A percentile compares a stretch with the other conserved stretches of the same genome.
Evolutionary conservation across 805 yeast genomes (phyloP).

Genomic region (Saturnispora mendoncae): DNA sequence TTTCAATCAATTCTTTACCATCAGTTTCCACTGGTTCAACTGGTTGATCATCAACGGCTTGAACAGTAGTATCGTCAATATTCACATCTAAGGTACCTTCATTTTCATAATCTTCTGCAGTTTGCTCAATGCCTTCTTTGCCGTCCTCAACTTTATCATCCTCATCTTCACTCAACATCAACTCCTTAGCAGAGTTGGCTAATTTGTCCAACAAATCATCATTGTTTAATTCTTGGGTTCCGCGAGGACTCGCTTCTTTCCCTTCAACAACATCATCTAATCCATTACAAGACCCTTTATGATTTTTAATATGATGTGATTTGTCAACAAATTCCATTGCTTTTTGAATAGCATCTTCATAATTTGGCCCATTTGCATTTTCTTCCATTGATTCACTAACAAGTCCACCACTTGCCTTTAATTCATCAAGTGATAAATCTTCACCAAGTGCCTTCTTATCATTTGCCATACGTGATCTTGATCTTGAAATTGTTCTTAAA

Average conservation of each 20-base stretch:
- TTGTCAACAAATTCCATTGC: slow-evolving; percentile 32
- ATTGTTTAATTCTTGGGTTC: slow-evolving; percentile 4
- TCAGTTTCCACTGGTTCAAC: background rate
- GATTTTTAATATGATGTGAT: slow-evolving; percentile 18
- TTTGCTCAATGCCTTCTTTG: slow-evolving; percentile 2
- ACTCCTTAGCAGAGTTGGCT: slow-evolving; percentile 13
- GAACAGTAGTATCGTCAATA: background rate
- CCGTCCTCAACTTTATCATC: slow-evolving; percentile 14
- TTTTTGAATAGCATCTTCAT: slow-evolving; percentile 41
- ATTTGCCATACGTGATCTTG: slow-evolving; percentile 43
- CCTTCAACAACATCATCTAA: slow-evolving; percentile 16
- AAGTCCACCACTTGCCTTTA: slow-evolving; percentile 51
- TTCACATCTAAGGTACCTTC: too few species aligned
- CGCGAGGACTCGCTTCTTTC: slow-evolving; percentile 16
- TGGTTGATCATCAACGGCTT: background rate
- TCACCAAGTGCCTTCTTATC: slow-evolving; percentile 29
- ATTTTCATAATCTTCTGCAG: background rate
- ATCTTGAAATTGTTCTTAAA: slow-evolving; percentile 57
- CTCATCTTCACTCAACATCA: slow-evolving; percentile 17
- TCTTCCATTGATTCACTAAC: slow-evolving; percentile 36
- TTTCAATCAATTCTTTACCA: background rate
- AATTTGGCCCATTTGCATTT: slow-evolving; percentile 37
- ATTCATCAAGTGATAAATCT: slow-evolving; percentile 29
- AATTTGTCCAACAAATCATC: slow-evolving; percentile 12
- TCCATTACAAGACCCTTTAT: slow-evolving; percentile 16